Conservation (phyloP, 768 basidiomycete species). For the Mycena chlorophos region DNA sequence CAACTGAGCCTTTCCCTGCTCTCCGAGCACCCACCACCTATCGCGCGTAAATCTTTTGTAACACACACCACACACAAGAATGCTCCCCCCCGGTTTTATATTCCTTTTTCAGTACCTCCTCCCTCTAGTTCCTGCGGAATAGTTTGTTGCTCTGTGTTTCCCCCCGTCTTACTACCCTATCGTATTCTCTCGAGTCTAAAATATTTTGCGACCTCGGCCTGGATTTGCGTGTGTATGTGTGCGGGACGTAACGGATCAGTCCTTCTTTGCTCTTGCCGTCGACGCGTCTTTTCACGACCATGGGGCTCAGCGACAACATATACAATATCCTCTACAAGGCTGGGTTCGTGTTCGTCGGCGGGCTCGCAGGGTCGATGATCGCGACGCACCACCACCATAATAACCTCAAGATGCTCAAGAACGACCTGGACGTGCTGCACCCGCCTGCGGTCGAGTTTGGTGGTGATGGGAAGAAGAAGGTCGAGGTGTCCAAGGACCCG, state of each 20-base stretch:
- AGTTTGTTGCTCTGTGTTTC: conserved; percentile 14
- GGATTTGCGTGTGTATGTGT: conserved; percentile 4
- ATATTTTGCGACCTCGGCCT: conserved; percentile 20
- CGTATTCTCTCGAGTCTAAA: conserved; percentile 17
- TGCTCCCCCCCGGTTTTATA: conserved; percentile 4
- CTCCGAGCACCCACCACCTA: not conserved
- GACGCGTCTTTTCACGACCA: not conserved
- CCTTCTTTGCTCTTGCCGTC: not conserved
- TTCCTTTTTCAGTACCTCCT: conserved; percentile 4
- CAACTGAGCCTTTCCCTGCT: conserved; percentile 24
- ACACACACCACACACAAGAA: too few species aligned
- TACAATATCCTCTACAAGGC: conserved; percentile 19
- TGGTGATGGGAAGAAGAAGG: conserved; percentile 8
- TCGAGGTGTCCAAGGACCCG: conserved; percentile 16
- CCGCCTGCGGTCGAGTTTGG: conserved; percentile 19
- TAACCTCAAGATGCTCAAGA: conserved; percentile 23
- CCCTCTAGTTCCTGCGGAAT: conserved; percentile 24
- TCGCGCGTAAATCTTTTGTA: conserved; percentile 12
- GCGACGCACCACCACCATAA: conserved; percentile 24
- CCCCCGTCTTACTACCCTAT: too few species aligned
- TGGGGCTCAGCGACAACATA: conserved; percentile 11
- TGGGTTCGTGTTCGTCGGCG: conserved; percentile 17
- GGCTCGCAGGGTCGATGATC: conserved; percentile 21
- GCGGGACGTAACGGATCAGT: not conserved
- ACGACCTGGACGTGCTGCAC: conserved; percentile 21